Base-by-base conservation (phyloP, 2,329 filamentous ascomycete genomes). In the Herpotrichia juniperi region DNA sequence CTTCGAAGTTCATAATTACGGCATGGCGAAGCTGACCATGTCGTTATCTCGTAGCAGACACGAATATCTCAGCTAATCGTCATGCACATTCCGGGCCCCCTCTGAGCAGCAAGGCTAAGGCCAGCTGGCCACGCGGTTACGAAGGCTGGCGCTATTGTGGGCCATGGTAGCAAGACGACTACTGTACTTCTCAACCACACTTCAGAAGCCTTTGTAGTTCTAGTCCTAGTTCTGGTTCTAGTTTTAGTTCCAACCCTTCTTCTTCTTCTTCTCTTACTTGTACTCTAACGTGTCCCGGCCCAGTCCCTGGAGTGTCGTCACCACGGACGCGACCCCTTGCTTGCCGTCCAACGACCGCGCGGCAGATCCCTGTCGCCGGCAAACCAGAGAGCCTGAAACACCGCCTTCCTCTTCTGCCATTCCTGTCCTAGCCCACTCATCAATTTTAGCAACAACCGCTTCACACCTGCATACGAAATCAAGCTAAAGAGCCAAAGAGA, bases 41-140 rank as follows among this genome's bases (percentile, higher is more conserved):
- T 12, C 10, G n/a, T 21, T 39, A 19, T 39, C 34, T 4, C 25
- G 34, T n/a, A 30, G 21, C 34, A 39, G 8, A 6, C 34, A 10
- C 6, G 9, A 6, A 35, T 12, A 25, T 24, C 31, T 40, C 46
- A 48, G 46, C 46, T 48, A 48, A 32, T 48, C 35, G 42, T 48
- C 31, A 42, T 26, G n/a, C 44, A 21, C 48, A 45, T 44, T 49
- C 53, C 53, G 16, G 4, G 19, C 14, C 45, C 16, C 14, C 21
- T 28, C 40, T 37, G 17, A 24, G 22, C 12, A 17, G 31, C 12
- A 17, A 44, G 42, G 42, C 42, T 44, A 30, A 25, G 34, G 30
- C 22, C 19, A 16, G 43, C 16, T 37, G 47, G 48, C 45, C 51
- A 54, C 54, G 50, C 54, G 53, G 53, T 51, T 46, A 26, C 50